These are phyloP conservation scores for Purpureocillium lavendulum DNA, from an alignment of 2,329 filamentous ascomycete species.

Conservation along the genomic window DNA sequence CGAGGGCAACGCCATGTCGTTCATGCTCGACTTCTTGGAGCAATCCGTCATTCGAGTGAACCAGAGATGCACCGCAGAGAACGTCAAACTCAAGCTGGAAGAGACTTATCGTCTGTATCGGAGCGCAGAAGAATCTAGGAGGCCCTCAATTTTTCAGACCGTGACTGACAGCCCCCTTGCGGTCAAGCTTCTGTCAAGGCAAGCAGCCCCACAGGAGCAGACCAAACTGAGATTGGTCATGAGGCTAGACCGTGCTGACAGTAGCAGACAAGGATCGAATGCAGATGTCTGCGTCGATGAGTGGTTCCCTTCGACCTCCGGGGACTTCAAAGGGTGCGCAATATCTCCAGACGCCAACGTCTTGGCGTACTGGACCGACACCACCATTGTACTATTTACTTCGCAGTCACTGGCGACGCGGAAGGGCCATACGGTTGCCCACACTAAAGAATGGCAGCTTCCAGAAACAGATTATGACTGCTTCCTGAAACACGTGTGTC, in stretches of 20 bases:
- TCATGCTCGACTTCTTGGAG: constrained; percentile 18
- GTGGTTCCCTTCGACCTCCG: constrained; percentile 7
- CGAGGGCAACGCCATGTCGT: constrained; percentile 14
- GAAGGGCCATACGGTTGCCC: constrained; percentile 2
- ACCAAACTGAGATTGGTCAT: no score
- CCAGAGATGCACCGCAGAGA: neutral
- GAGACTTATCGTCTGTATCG: neutral
- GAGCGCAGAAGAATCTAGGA: constrained; percentile 2
- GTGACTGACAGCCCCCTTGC: no score
- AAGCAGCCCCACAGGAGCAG: no score
- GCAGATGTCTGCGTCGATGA: neutral
- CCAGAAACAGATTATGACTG: constrained; percentile 5
- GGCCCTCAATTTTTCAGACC: neutral
- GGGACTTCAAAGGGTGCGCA: constrained; percentile 16
- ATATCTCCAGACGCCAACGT: constrained; percentile 17
- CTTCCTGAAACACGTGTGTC: constrained; percentile 12
- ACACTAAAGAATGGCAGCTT: constrained; percentile 6
- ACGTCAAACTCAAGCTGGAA: neutral
- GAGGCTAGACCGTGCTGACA: neutral
- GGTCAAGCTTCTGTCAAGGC: no score
- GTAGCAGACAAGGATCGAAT: neutral
- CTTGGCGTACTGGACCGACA: constrained; percentile 19
- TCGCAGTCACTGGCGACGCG: constrained; percentile 10
- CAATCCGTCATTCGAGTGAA: constrained; percentile 2
- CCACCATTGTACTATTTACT: constrained; percentile 17